Base-by-base conservation (phyloP, 257 asterid genomes). In the Catharanthus roseus region DNA sequence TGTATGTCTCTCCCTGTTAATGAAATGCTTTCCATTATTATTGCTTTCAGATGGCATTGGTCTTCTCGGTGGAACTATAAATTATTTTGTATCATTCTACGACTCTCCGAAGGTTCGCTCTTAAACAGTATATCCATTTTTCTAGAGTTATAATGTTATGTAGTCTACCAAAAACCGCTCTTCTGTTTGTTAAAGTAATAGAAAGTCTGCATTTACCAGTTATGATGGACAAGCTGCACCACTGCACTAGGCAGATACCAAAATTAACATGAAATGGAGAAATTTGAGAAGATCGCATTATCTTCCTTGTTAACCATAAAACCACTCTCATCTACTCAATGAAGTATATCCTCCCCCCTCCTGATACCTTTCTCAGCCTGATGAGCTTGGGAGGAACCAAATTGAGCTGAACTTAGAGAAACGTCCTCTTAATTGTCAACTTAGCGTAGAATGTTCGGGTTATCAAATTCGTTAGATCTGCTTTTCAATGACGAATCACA, bases 51-150 rank as follows among this genome's bases (percentile, higher is more conserved):
- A 93, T 82, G 99, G 97, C 70, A 83, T 93, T 75, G 99, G 97
- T 74, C 97, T 93, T 80, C 96, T 93, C 54, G 96, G 99, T 73
- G 99, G 97, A 58, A 88, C 88, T 79, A 85, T 93, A 82, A 89
- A 91, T 85, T 83, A 89, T 81, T 93, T 91, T 82, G 95, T 81
- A 76, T 83, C 96, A 23, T 78, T 82, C 78, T 82, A 85, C 80
- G 86, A 84, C 68, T 87, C 96, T 75, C 96, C 99, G 54, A 93
- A 91, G 97, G 99, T 93, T 78, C 80, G 86, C 42, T 65, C 45
- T 71, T 61, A 71, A 76, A 73, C 61, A 77, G 9, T 55, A 4
- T 26, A 42, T 69, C 58, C 31, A 45, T 45, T 15, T 29, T 26
- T 24, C 11, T 57, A 60, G 60, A 72, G 45, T 13, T 45, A 18